Evolutionary conservation across 176 grass and related monocot genomes (phyloP), one percentile per base, ranked within the genome.

Genomic region (Hsuehochloa calcarea): DNA sequence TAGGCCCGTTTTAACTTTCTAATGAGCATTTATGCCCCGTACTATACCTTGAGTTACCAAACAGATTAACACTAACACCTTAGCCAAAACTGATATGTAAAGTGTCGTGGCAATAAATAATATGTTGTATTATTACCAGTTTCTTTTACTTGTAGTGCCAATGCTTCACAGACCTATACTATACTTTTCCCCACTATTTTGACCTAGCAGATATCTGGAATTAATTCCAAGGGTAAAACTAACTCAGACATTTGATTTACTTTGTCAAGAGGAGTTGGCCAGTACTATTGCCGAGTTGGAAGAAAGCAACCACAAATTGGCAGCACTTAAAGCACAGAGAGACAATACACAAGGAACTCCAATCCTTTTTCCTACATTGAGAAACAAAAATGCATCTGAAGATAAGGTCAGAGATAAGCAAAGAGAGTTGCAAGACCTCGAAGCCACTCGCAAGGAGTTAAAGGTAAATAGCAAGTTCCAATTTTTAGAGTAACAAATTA

Each of bases 261-360:
- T 51, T 88, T 85, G 73, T 90, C 46, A 80, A 97, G 94, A 94
- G 94, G 94, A 97, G 76, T 90, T 90, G 77, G 69, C 70, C 45
- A 85, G 80, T 87, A 82, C 81, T 55, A 71, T 90, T 85, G 34
- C 88, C 22, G 89, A 97, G 68, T 87, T 97, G 83, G 84, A 92
- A 90, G 92, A 90, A 88, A 94, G 72, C 29, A 94, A 82, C 65
- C 43, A 44, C 12, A 97, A 64, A 79, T 29, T 94, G 72, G 80
- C 83, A 67, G 70, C 68, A 73, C 80, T 97, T 46, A 97, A 92
- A 89, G 75, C 83, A 66, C 85, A 89, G 46, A 87, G 79, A 87
- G 90, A 90, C 73, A 78, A 65, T 85, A 85, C 84, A 51, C 91
- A 92, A 83, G 87, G 52, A 29, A 54, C 92, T 65, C 88, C 66